Base-by-base conservation (phyloP, 306 rosid genomes). In the Myrica gale region DNA sequence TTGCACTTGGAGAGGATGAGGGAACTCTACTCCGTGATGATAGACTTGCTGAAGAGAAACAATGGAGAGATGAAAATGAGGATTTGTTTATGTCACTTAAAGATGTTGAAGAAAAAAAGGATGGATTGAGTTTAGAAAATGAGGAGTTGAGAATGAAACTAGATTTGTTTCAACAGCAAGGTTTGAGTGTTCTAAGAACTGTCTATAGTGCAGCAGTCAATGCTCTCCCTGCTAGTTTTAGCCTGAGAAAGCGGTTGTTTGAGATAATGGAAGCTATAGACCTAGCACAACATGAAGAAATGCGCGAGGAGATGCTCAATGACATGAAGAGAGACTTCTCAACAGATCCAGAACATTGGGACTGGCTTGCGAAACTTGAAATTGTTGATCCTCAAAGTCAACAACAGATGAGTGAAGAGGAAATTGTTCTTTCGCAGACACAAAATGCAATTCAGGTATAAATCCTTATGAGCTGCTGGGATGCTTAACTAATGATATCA, bases 1-100 rank as follows among this genome's bases (percentile, higher is more conserved):
- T 95, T 83, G 97, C 97, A 70, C 93, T 90, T 54, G 98, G 97
- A 52, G 97, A 95, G 84, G 90, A 87, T 65, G 89, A 86, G 84
- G 95, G 93, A 68, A 85, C 92, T 71, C 82, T 89, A 15, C 69
- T 82, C 6, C 85, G 82, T 43, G 80, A 86, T 80, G 68, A 58
- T 65, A 84, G 45, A 74, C 79, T 50, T 80, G 74, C 80, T 39
- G 85, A 85, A 54, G 95, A 90, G 45, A 83, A 95, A 56, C 90
- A 89, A 67, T 92, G 96, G 96, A 92, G 82, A 82, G 93, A 89
- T 61, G 93, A 87, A 76, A 89, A 95, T 87, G 81, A 80, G 78
- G 98, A 89, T 71, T 78, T 89, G 21, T 95, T 92, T 75, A 82
- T 92, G 97, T 63, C 93, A 5, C 85, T 95, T 12, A 73, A 70